These are phyloP conservation scores for Diatrype stigma DNA, from an alignment of 2,329 filamentous ascomycete species.

Conservation along the genomic window DNA sequence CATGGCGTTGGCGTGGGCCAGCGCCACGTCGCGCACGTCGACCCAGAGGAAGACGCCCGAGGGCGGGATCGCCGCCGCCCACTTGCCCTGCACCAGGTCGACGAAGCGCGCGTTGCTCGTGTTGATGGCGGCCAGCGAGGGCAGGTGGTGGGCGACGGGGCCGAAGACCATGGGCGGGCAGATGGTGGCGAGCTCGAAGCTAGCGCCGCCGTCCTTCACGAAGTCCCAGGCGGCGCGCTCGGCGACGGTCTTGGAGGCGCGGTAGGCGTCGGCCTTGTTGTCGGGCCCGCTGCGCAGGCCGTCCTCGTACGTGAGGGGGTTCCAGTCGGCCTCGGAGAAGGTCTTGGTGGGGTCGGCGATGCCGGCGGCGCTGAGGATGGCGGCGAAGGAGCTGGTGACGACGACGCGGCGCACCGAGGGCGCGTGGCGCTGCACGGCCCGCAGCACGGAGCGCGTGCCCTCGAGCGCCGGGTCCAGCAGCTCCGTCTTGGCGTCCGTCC, in stretches of 20 bases:
- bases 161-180: constrained; percentile 54
- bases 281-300: constrained; percentile 26
- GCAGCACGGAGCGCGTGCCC: constrained; percentile 65
- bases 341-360: constrained; percentile 33
- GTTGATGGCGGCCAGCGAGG: constrained; percentile 44
- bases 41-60: constrained; percentile 45
- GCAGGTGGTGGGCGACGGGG: constrained; percentile 46
- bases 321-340: constrained; percentile 50
- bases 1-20: constrained; percentile 48
- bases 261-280: constrained; percentile 43
- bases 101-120: constrained; percentile 51
- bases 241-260: constrained; percentile 51
- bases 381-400: constrained; percentile 53
- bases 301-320: constrained; percentile 46
- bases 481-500: constrained; percentile 46
- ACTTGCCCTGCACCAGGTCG: constrained; percentile 45
- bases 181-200: constrained; percentile 49
- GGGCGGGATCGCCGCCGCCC: constrained; percentile 39
- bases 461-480: constrained; percentile 55
- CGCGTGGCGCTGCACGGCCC: constrained; percentile 58
- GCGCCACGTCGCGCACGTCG: constrained; percentile 53
- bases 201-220: constrained; percentile 36
- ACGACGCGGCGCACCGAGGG: constrained; percentile 67
- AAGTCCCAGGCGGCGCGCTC: constrained; percentile 53
- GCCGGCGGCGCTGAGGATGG: constrained; percentile 39